Conservation (phyloP, 306 rosid genomes). For the Heteromeles arbutifolia region DNA sequence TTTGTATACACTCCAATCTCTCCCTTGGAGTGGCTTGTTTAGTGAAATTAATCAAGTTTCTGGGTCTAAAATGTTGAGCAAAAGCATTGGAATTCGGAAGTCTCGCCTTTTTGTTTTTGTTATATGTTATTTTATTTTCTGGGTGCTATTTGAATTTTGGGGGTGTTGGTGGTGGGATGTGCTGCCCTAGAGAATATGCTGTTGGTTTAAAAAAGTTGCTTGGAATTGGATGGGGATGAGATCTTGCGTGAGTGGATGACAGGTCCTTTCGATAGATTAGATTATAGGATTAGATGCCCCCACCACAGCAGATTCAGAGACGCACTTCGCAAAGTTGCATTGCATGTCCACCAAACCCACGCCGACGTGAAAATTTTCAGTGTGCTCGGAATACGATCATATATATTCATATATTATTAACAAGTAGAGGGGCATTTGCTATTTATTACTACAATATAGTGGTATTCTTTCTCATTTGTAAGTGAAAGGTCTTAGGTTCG, state of each 20-base stretch:
- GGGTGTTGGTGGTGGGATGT: background rate
- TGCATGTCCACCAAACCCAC: background rate
- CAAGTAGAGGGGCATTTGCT: too few species aligned
- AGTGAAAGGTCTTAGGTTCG: accelerated
- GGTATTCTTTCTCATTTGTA: accelerated
- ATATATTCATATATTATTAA: too few species aligned
- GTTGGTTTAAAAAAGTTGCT: background rate
- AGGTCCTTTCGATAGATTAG: background rate
- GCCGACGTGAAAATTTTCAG: too few species aligned
- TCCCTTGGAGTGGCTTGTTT: constrained; percentile 54
- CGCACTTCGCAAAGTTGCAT: background rate
- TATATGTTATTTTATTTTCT: background rate
- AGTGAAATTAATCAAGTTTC: constrained; percentile 18
- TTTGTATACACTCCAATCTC: constrained; percentile 39
- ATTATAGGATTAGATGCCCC: background rate
- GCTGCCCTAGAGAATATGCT: constrained; percentile 6
- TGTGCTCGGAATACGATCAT: too few species aligned
- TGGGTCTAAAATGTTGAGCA: background rate
- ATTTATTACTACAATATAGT: too few species aligned
- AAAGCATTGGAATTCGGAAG: background rate
- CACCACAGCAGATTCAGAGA: background rate
- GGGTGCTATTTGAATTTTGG: background rate
- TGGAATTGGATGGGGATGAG: background rate
- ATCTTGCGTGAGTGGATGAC: constrained; percentile 52
- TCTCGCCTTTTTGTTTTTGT: background rate